These are phyloP conservation scores for Saccharomycopsis babjevae DNA, from an alignment of 805 yeast species.

Conservation along the genomic window DNA sequence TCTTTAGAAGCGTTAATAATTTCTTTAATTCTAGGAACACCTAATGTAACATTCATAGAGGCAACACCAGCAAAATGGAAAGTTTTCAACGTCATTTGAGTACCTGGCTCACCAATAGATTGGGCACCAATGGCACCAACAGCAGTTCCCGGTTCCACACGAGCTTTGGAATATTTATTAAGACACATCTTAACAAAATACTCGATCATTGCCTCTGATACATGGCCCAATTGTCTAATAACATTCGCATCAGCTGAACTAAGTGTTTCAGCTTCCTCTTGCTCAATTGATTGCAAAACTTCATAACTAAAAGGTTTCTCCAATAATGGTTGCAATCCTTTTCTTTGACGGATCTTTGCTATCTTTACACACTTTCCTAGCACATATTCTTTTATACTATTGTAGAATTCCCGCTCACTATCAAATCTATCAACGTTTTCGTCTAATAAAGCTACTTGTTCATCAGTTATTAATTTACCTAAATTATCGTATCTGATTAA, in stretches of 20 bases:
- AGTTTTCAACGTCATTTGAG: constrained; percentile 93
- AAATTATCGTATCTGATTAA: constrained; percentile 63
- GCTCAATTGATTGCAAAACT: constrained; percentile 27
- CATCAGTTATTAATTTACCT: constrained; percentile 42
- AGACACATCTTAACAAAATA: constrained; percentile 70
- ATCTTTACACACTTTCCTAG: constrained; percentile 44
- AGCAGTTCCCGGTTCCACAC: constrained; percentile 98
- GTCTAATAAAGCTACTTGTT: constrained; percentile 34
- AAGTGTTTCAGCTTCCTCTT: constrained; percentile 25
- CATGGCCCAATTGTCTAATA: constrained; percentile 55
- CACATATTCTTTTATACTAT: constrained; percentile 61
- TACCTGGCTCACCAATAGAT: constrained; percentile 98
- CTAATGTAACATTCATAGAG: constrained; percentile 95
- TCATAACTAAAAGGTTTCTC: constrained; percentile 30
- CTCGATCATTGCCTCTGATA: constrained; percentile 48
- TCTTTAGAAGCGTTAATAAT: constrained; percentile 94
- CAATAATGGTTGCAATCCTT: constrained; percentile 38
- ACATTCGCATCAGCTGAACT: constrained; percentile 33
- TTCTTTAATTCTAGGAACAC: constrained; percentile 99
- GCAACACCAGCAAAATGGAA: constrained; percentile 99
- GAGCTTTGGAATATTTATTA: constrained; percentile 74
- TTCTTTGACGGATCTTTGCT: constrained; percentile 44
- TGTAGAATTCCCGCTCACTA: constrained; percentile 78
- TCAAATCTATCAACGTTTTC: constrained; percentile 76
- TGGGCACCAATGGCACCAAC: constrained; percentile 99